Conservation (phyloP, 495 filamentous ascomycete genomes). For the Bacidia rubella region DNA sequence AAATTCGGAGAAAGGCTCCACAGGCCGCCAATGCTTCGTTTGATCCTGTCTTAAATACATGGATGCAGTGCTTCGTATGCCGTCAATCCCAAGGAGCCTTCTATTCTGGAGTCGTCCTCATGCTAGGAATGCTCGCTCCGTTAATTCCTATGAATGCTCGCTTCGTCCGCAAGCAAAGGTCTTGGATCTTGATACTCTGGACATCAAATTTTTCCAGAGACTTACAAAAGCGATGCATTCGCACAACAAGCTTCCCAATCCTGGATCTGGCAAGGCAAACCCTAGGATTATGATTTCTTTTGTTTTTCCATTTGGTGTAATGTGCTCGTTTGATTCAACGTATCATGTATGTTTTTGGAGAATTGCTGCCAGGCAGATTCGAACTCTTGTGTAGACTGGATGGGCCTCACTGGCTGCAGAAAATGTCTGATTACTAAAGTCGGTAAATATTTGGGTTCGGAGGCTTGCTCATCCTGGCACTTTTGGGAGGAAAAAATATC, state of each 20-base stretch:
- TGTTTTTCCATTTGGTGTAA: neutral
- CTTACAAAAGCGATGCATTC: neutral
- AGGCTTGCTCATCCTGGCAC: neutral
- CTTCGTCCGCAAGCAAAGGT: neutral
- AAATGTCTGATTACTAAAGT: neutral
- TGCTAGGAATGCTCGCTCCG: too few species aligned
- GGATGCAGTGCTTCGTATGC: too few species aligned
- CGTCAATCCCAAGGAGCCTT: too few species aligned
- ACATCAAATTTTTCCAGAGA: too few species aligned
- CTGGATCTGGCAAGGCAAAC: neutral
- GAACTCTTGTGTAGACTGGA: neutral
- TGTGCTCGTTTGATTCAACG: neutral
- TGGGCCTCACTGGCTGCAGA: neutral
- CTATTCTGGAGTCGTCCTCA: too few species aligned
- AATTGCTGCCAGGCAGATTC: neutral
- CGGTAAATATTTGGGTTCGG: neutral
- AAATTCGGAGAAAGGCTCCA: neutral
- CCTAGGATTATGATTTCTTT: neutral
- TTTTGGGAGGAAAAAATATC: neutral
- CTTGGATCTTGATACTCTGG: too few species aligned
- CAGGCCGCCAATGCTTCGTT: neutral
- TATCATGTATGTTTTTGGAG: neutral
- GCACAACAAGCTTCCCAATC: neutral
- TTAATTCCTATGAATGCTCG: neutral
- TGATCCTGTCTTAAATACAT: too few species aligned